Evolutionary conservation across 805 yeast species (phyloP), one percentile per base, ranked within the genome.

Genomic region (Cyberlindnera galapagoensis): DNA sequence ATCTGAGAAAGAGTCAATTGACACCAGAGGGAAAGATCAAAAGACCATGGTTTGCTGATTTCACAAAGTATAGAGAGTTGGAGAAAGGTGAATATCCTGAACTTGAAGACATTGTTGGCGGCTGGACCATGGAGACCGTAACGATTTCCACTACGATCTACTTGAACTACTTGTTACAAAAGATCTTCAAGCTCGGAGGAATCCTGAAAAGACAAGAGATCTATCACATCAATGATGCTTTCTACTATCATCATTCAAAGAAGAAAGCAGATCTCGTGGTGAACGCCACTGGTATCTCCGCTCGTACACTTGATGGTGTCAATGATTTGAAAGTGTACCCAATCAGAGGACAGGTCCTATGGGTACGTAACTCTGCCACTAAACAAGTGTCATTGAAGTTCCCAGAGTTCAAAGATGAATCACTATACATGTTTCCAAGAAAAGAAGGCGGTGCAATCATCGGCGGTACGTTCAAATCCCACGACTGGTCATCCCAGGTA

Each of bases 401-500:
- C 10, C 57, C 57, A 31, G 63, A 49, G 1, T 46, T 42, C 30
- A 52, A 50, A 1, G 49, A 55, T 24, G 86, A 80, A 42, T 48
- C 59, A 30, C 56, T 77, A 18, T 78, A 79, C 47, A 58, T 74
- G 21, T 71, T 79, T 64, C 86, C 86, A n/a, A 56, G 86, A 35
- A 72, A 71, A 39, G 86, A 79, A 55, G 85, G 86, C n/a, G 83
- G 82, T 27, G 62, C 73, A 21, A 72, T 79, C 24, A 65, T 79
- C 35, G 87, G 86, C 3, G 87, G 86, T 9, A 45, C 59, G 11
- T 51, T 51, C 33, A 30, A 42, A 9, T 40, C 47, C 10, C 44
- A 54, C 24, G 49, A 59, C 18, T 61, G 60, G 56, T 47, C 54
- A 6, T 39, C 51, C 0, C 46, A 43, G 4, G 57, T 60, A 25